These are phyloP conservation scores for Cephalotrichum gorgonifer DNA, from an alignment of 2,329 filamentous ascomycete genomes.

Conservation along the genomic window DNA sequence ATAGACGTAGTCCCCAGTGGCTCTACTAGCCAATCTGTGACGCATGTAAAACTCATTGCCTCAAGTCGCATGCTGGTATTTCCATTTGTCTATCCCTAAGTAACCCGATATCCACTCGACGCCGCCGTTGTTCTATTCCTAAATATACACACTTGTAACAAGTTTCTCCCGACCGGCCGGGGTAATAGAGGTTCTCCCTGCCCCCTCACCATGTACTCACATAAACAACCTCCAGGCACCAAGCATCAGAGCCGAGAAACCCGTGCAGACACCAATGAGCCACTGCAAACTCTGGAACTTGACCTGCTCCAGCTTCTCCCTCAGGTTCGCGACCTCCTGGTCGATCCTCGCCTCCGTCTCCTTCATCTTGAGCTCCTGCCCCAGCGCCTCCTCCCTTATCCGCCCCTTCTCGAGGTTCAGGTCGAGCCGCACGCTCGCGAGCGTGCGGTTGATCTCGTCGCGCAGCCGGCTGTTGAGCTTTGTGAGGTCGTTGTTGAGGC, in stretches of 20 bases:
- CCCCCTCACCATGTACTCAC: slow-evolving; percentile 27
- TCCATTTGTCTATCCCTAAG: too few relatives aligned
- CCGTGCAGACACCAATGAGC: slow-evolving; percentile 78
- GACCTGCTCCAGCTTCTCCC: slow-evolving; percentile 90
- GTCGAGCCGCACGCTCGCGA: slow-evolving; percentile 85
- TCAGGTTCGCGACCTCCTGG: slow-evolving; percentile 83
- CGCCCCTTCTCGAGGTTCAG: slow-evolving; percentile 94
- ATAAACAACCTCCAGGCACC: slow-evolving; percentile 63
- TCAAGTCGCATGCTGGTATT: too few relatives aligned
- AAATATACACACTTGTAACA: too few relatives aligned
- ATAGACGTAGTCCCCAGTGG: too few relatives aligned
- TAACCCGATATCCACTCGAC: too few relatives aligned
- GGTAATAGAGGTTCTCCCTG: too few relatives aligned
- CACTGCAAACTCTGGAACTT: slow-evolving; percentile 98
- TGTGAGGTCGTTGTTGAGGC: slow-evolving; percentile 85
- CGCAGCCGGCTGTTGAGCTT: slow-evolving; percentile 83
- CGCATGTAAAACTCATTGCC: too few relatives aligned
- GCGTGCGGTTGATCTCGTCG: slow-evolving; percentile 89
- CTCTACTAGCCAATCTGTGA: too few relatives aligned
- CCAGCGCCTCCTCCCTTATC: slow-evolving; percentile 91
- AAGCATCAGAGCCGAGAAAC: slow-evolving; percentile 55
- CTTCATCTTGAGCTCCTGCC: slow-evolving; percentile 95
- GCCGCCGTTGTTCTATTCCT: too few relatives aligned
- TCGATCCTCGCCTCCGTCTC: slow-evolving; percentile 98
- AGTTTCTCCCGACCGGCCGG: too few relatives aligned